A percentile compares a stretch with the other conserved stretches of the same genome.
Evolutionary conservation across 352 stramenopile genomes (phyloP).

Genomic region (Saprolegnia diclina): DNA sequence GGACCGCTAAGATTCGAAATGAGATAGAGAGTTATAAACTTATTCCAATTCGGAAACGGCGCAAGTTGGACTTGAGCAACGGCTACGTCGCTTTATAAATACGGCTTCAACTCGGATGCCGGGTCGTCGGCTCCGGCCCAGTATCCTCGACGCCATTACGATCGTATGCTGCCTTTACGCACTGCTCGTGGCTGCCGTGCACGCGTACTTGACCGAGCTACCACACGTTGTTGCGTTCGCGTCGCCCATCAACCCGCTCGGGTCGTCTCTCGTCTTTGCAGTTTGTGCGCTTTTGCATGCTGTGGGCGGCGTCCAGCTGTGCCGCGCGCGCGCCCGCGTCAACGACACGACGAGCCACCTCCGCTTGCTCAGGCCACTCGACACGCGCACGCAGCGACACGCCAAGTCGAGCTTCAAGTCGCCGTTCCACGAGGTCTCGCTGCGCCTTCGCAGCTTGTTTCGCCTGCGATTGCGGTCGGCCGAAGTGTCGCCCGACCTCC

Average conservation of each 20-base stretch:
- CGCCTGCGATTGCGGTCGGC: not conserved
- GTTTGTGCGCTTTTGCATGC: not conserved
- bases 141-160: constrained; percentile 3
- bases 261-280: not conserved
- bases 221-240: not conserved
- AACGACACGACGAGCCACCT: constrained; percentile 10
- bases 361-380: not conserved
- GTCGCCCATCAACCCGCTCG: not conserved
- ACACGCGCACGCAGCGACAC: not conserved
- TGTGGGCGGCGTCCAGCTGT: not conserved
- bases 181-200: not conserved
- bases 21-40: no score
- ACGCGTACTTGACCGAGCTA: not conserved
- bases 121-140: not conserved
- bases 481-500: not conserved
- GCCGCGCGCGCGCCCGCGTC: not conserved
- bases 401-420: not conserved
- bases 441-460: not conserved
- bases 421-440: not conserved
- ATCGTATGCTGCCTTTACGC: constrained; percentile 1
- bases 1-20: no score
- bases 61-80: no score
- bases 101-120: no score
- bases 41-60: no score
- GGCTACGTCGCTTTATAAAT: no score